A percentile compares a stretch with the other conserved stretches of the same genome.
Evolutionary conservation across 805 yeast genomes (phyloP).

Genomic region (Saturnispora quitensis): DNA sequence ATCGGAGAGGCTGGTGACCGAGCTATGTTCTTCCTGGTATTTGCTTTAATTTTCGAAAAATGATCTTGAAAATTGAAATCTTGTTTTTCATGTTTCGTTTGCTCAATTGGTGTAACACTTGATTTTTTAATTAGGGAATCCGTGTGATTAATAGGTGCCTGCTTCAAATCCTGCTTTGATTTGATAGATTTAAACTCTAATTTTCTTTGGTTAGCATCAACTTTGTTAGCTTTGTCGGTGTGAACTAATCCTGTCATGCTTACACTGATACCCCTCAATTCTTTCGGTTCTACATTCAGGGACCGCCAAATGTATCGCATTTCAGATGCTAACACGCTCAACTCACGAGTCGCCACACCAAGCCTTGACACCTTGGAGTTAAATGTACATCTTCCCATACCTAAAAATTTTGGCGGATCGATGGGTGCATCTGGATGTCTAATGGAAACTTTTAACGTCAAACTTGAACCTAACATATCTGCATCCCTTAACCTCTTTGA

Average conservation of each 20-base stretch:
- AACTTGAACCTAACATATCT: slow-evolving; percentile 41
- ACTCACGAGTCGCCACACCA: slow-evolving; percentile 51
- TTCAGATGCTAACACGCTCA: slow-evolving; percentile 54
- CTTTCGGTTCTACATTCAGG: slow-evolving; percentile 45
- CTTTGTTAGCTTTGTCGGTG: slow-evolving; percentile 18
- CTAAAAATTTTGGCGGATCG: slow-evolving; percentile 70
- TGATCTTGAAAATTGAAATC: not conserved
- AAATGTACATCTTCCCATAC: slow-evolving; percentile 74
- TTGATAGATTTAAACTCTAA: slow-evolving; percentile 24
- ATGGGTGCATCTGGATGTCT: slow-evolving; percentile 61
- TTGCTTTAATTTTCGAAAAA: not conserved
- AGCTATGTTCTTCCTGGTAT: not conserved
- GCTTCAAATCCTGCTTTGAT: not conserved
- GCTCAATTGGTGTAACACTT: not conserved
- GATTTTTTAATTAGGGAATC: not conserved
- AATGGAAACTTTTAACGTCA: slow-evolving; percentile 58
- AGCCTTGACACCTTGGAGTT: slow-evolving; percentile 48
- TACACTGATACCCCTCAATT: slow-evolving; percentile 72
- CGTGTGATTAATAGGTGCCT: not conserved
- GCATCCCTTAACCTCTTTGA: slow-evolving; percentile 40
- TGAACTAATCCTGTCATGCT: slow-evolving; percentile 53
- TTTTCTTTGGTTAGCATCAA: slow-evolving; percentile 25
- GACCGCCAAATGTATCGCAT: slow-evolving; percentile 46
- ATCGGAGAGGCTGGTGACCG: not conserved
- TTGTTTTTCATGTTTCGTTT: not conserved